These are phyloP conservation scores for Fusarium euwallaceae DNA, from an alignment of 2,329 filamentous ascomycete genomes.

Conservation along the genomic window DNA sequence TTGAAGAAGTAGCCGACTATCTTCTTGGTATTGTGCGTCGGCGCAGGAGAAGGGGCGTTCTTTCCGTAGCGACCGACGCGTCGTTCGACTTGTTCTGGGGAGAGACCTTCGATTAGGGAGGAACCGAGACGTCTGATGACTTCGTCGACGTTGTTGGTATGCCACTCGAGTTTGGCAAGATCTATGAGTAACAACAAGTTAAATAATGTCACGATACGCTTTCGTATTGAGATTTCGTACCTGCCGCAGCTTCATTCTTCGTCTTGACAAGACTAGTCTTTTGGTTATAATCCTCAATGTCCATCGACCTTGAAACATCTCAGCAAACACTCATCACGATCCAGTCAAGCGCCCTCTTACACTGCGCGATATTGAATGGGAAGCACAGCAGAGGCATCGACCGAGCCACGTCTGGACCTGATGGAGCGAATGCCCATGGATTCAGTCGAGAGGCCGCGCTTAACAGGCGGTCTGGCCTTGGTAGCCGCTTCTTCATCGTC, in stretches of 20 bases:
- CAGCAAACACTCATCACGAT: neutral
- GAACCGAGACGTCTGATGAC: slow-evolving; percentile 30
- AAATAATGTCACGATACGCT: neutral
- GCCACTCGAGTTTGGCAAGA: slow-evolving; percentile 39
- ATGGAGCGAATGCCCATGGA: slow-evolving; percentile 31
- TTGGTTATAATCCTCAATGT: slow-evolving; percentile 37
- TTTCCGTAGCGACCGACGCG: slow-evolving; percentile 32
- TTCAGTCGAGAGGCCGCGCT: slow-evolving; percentile 29
- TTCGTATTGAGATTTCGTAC: neutral
- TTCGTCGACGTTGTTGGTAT: slow-evolving; percentile 32
- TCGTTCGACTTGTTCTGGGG: slow-evolving; percentile 23
- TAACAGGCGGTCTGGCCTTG: slow-evolving; percentile 25
- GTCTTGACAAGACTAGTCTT: slow-evolving; percentile 22
- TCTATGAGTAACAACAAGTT: slow-evolving; percentile 12
- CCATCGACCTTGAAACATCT: slow-evolving; percentile 31
- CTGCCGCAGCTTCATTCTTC: slow-evolving; percentile 22
- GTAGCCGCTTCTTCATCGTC: slow-evolving; percentile 35
- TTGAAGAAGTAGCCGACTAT: slow-evolving; percentile 80
- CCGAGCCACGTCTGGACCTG: slow-evolving; percentile 22
- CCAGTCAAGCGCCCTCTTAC: slow-evolving; percentile 15
- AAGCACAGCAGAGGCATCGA: slow-evolving; percentile 30
- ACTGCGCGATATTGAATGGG: slow-evolving; percentile 39
- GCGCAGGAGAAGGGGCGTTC: slow-evolving; percentile 33
- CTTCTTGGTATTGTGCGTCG: slow-evolving; percentile 51
- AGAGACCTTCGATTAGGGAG: slow-evolving; percentile 28